Conservation (phyloP, 2,329 filamentous ascomycete genomes). For the Cladosporium sp. region DNA sequence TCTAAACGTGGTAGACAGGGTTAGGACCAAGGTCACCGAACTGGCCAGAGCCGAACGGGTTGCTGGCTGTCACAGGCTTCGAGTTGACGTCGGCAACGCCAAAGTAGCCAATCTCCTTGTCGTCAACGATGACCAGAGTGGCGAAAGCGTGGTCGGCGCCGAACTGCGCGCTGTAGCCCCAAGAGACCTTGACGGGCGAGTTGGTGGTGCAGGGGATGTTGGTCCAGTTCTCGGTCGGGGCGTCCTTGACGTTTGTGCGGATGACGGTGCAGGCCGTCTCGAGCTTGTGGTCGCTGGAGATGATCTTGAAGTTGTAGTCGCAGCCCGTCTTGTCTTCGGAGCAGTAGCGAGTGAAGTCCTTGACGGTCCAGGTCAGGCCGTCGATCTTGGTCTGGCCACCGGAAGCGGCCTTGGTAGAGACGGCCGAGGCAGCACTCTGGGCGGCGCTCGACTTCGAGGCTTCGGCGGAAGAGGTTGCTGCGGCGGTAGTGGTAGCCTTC, state of each 20-base stretch:
- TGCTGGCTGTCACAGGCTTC: constrained; percentile 12
- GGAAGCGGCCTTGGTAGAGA: neutral
- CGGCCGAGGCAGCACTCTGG: neutral
- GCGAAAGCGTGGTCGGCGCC: constrained; percentile 22
- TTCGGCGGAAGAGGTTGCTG: constrained; percentile 2
- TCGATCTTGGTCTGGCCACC: constrained; percentile 10
- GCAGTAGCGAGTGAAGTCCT: constrained; percentile 25
- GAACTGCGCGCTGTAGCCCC: constrained; percentile 23
- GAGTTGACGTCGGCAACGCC: constrained; percentile 22
- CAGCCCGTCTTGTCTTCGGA: constrained; percentile 19
- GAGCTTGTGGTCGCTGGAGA: constrained; percentile 20
- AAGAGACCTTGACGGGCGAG: constrained; percentile 18
- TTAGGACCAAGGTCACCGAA: constrained; percentile 23
- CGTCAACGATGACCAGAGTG: constrained; percentile 23
- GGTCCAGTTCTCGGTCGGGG: constrained; percentile 17
- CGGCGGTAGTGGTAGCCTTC: constrained; percentile 11
- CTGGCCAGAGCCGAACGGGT: constrained; percentile 21
- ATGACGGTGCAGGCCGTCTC: constrained; percentile 22
- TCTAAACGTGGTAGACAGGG: constrained; percentile 24
- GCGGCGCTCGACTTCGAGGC: neutral
- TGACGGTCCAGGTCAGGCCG: constrained; percentile 22
- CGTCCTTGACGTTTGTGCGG: constrained; percentile 18
- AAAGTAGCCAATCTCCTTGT: constrained; percentile 23
- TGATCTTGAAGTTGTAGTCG: constrained; percentile 26
- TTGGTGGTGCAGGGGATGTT: constrained; percentile 18